A percentile compares a stretch with the other conserved stretches of the same genome.
These are phyloP conservation scores for Clohesyomyces aquaticus DNA, from an alignment of 495 filamentous ascomycete species.

Conservation along the genomic window DNA sequence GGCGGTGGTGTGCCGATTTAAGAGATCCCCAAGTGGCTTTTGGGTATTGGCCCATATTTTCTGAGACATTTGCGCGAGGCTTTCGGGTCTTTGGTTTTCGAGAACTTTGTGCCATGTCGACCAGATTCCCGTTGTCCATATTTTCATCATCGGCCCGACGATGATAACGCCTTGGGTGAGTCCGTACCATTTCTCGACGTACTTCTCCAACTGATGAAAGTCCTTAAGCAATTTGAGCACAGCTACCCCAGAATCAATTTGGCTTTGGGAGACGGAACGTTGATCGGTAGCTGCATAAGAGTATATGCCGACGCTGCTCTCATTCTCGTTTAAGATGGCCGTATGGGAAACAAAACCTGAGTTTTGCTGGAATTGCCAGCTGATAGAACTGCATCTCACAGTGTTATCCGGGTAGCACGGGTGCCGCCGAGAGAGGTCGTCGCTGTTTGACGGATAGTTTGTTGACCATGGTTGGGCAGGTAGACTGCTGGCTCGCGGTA, in stretches of 20 bases:
- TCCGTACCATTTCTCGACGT: constrained; percentile 44
- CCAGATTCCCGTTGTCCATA: constrained; percentile 45
- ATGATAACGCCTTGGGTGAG: constrained; percentile 42
- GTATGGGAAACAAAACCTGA: constrained; percentile 25
- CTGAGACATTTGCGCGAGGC: constrained; percentile 40
- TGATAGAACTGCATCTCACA: neutral
- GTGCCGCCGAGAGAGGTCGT: neutral
- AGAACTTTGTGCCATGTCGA: constrained; percentile 38
- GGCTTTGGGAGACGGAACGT: constrained; percentile 8
- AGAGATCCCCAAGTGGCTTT: constrained; percentile 26
- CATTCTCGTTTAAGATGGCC: constrained; percentile 33
- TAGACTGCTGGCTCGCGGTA: constrained; percentile 28
- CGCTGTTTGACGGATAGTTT: constrained; percentile 11
- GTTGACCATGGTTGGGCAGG: constrained; percentile 27
- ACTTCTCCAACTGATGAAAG: constrained; percentile 39
- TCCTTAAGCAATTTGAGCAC: constrained; percentile 43
- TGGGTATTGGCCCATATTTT: constrained; percentile 45
- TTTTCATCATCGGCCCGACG: constrained; percentile 43
- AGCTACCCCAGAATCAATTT: constrained; percentile 43
- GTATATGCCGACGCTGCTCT: constrained; percentile 30
- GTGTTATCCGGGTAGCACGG: constrained; percentile 10
- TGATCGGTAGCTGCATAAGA: neutral
- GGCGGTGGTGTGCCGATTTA: constrained; percentile 41
- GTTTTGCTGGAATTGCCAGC: neutral
- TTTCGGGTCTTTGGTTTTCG: constrained; percentile 31